Percentiles rank a stretch among this genome's conserved stretches.
phyloP scores from a whole-genome alignment of 257 asterid genomes.

The Leptodermis oblonga region DNA sequence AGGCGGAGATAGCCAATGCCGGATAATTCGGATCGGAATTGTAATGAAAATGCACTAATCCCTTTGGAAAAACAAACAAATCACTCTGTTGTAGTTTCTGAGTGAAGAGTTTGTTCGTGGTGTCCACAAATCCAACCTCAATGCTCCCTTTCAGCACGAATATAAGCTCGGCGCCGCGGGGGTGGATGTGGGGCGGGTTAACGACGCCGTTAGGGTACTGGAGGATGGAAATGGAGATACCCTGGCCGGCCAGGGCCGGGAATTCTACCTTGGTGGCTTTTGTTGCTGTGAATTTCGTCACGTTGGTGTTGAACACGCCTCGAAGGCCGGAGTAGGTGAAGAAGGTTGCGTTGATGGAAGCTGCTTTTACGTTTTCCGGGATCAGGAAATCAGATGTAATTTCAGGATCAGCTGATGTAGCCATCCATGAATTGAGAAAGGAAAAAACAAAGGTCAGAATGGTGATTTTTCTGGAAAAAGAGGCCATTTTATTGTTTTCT shows the following conservation, averaged over 20 bases:
- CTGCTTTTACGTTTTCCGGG: conserved; percentile 8
- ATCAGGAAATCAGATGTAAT: conserved; percentile 26
- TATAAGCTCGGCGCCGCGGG: conserved; percentile 52
- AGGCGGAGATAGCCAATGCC: conserved; percentile 23
- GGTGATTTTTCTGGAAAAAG: not conserved
- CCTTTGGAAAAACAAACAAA: conserved; percentile 25
- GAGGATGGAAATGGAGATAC: conserved; percentile 23
- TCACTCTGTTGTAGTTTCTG: conserved; percentile 21
- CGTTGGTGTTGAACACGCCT: not conserved
- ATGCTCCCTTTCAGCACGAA: conserved; percentile 41
- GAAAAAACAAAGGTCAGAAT: not conserved
- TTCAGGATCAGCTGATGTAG: conserved; percentile 20
- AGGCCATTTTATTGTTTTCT: conserved; percentile 9
- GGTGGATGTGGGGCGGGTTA: conserved; percentile 55
- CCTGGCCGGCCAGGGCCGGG: conserved; percentile 27
- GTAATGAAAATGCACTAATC: conserved; percentile 24
- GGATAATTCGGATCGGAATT: conserved; percentile 11
- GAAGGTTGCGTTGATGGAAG: conserved; percentile 6
- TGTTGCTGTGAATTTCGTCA: conserved; percentile 8
- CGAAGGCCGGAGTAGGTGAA: conserved; percentile 22
- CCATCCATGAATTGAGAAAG: conserved; percentile 14
- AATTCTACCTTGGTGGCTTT: conserved; percentile 22
- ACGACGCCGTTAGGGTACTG: conserved; percentile 16
- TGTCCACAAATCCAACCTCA: conserved; percentile 41
- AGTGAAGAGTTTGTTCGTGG: conserved; percentile 20